Conservation (phyloP, 441 rosid species). For the Omphalea diandra region DNA sequence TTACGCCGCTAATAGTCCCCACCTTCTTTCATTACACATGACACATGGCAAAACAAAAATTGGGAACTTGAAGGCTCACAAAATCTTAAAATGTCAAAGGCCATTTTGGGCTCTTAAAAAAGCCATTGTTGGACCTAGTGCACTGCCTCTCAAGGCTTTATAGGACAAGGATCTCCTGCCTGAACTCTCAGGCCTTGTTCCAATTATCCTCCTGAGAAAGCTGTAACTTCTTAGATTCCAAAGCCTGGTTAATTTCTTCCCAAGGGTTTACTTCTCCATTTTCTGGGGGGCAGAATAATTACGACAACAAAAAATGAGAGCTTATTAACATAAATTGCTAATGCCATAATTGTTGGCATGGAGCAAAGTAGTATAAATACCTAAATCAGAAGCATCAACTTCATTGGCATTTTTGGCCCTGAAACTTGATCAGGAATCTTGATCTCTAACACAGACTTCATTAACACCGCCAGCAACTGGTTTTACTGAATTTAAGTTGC, state of each 20-base stretch:
- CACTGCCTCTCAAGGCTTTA: slow-evolving; percentile 62
- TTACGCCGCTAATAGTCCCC: not conserved
- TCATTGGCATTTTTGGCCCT: slow-evolving; percentile 26
- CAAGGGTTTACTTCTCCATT: slow-evolving; percentile 54
- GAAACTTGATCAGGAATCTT: slow-evolving; percentile 29
- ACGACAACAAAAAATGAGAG: not conserved
- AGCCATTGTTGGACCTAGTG: slow-evolving; percentile 83
- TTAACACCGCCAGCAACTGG: slow-evolving; percentile 23
- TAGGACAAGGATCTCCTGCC: slow-evolving; percentile 55
- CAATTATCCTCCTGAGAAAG: slow-evolving; percentile 53
- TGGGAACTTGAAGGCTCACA: slow-evolving; percentile 4
- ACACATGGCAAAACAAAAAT: not conserved
- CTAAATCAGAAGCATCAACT: slow-evolving; percentile 30
- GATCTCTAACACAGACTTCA: slow-evolving; percentile 32
- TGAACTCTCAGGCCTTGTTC: slow-evolving; percentile 46
- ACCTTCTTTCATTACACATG: not conserved
- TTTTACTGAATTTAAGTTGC: slow-evolving; percentile 31
- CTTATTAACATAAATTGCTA: slow-evolving; percentile 8
- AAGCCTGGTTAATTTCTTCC: slow-evolving; percentile 70
- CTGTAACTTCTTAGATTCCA: slow-evolving; percentile 66
- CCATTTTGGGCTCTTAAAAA: slow-evolving; percentile 66
- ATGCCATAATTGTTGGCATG: not conserved
- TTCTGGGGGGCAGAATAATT: slow-evolving; percentile 36
- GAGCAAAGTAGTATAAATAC: slow-evolving; percentile 28
- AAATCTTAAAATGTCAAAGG: not conserved